Conservation (phyloP, 345 rosid species). For the Geranium brycei region DNA sequence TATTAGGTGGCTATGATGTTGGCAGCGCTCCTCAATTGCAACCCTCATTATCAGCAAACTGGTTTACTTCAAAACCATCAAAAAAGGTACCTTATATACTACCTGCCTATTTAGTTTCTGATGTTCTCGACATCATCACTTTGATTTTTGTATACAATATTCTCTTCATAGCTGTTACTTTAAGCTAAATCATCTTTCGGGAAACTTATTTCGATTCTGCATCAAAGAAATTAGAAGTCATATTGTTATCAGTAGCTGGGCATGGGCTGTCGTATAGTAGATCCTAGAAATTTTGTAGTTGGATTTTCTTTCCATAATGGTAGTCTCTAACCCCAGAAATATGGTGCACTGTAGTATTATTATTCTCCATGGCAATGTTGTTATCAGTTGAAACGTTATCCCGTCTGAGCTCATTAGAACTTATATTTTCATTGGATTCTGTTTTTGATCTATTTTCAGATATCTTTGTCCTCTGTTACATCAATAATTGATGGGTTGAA, state of each 20-base stretch:
- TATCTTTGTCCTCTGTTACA: conserved; percentile 72
- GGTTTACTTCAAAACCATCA: conserved; percentile 81
- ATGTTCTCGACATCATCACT: no score
- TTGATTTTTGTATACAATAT: no score
- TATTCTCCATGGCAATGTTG: no score
- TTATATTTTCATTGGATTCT: not conserved
- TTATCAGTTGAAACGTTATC: no score
- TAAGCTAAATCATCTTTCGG: not conserved
- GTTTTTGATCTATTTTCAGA: conserved; percentile 21
- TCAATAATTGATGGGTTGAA: conserved; percentile 87
- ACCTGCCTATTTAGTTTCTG: no score
- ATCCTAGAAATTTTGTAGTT: no score
- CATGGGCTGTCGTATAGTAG: no score
- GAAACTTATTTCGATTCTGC: not conserved
- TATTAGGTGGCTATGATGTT: conserved; percentile 18
- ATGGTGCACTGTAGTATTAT: no score
- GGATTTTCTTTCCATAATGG: no score
- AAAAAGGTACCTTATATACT: conserved; percentile 45
- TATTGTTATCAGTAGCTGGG: no score
- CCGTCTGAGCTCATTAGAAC: not conserved
- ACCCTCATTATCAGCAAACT: conserved; percentile 39
- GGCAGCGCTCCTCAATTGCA: conserved; percentile 34
- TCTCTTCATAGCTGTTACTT: no score
- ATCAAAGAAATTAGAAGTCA: not conserved
- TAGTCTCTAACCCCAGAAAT: no score